Evolutionary conservation across 2,329 filamentous ascomycete genomes (phyloP), one percentile per base, ranked within the genome.

Genomic region (Passalora sequoiae): DNA sequence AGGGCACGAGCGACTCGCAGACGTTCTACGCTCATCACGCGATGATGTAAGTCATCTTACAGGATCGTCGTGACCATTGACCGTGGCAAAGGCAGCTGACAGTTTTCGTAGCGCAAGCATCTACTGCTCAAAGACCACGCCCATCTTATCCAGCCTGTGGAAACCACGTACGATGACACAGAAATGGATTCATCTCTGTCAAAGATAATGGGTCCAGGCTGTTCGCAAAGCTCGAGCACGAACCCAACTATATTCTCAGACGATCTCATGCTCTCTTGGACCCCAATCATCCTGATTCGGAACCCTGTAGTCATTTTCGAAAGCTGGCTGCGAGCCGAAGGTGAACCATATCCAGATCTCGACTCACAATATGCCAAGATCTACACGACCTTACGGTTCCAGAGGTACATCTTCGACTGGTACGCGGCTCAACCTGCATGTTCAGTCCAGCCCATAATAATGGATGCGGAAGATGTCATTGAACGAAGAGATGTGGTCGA

Each of bases 401-500:
- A 46, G 10, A 17, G 43, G 21, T 17, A 20, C n/a, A 37, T 46
- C 9, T 36, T 46, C 22, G 38, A 46, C 15, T 46, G 38, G 43
- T 46, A 46, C 29, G 20, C 10, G 20, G 8, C 30, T n/a, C 31
- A 37, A 3, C 8, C 21, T 6, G 40, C 16, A 17, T 21, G 13
- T 10, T 6, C 22, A 3, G n/a, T 19, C 1, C 8, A 31, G 17
- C 37, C 38, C 6, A 37, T 46, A 15, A 25, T 46, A 5, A 10
- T 46, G 4, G 38, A 46, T n/a, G 43, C 43, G 6, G 43, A 46
- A 25, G 43, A 46, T 32, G 15, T 41, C n/a, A 35, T 46, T n/a
- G 31, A 41, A 13, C 6, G 30, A 7, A 20, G 15, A n/a, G 21
- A 37, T 4, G 12, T 27, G 1, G 9, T 41, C 4, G 21, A 41